A percentile compares a stretch with the other conserved stretches of the same genome.
These are phyloP conservation scores for Aspergillus ochraceoroseus DNA, from an alignment of 2,329 filamentous ascomycete species.

Conservation along the genomic window DNA sequence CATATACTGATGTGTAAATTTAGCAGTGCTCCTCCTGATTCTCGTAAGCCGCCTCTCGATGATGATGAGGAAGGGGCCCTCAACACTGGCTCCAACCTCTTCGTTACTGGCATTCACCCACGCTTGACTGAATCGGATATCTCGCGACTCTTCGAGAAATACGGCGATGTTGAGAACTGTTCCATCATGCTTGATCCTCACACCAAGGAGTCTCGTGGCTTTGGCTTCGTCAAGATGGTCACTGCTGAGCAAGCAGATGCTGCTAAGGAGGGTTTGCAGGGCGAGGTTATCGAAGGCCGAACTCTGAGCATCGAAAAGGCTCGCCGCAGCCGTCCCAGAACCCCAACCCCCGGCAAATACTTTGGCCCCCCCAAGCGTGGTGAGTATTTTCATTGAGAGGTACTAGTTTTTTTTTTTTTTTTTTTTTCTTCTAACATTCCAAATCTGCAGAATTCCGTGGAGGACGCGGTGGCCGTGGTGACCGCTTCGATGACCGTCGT, in stretches of 20 bases:
- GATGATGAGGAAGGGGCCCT: slow-evolving; percentile 68
- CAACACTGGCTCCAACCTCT: slow-evolving; percentile 96
- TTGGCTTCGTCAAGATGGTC: slow-evolving; percentile 99
- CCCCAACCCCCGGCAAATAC: slow-evolving; percentile 97
- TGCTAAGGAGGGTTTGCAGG: slow-evolving; percentile 91
- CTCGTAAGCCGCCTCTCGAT: slow-evolving; percentile 41
- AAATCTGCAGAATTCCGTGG: slow-evolving; percentile 40
- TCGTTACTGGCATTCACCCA: slow-evolving; percentile 96
- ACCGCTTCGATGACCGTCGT: slow-evolving; percentile 52
- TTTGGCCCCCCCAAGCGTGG: slow-evolving; percentile 97
- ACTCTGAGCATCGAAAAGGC: slow-evolving; percentile 99
- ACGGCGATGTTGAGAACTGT: slow-evolving; percentile 97
- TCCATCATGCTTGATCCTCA: slow-evolving; percentile 99
- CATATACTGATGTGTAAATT: slow-evolving; percentile 1
- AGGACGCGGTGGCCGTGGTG: slow-evolving; percentile 43
- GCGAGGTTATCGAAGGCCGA: slow-evolving; percentile 89
- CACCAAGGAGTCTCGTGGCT: slow-evolving; percentile 96
- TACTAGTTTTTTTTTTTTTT: not conserved
- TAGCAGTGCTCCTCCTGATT: slow-evolving; percentile 42
- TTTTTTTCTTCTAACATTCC: slow-evolving; percentile 11
- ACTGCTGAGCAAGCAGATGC: slow-evolving; percentile 92
- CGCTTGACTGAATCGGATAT: slow-evolving; percentile 86
- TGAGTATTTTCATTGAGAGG: slow-evolving; percentile 47
- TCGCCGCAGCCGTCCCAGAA: slow-evolving; percentile 87
- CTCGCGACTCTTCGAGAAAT: slow-evolving; percentile 94